phyloP scores from a whole-genome alignment of 495 filamentous ascomycete species.

The Evernia prunastri region DNA sequence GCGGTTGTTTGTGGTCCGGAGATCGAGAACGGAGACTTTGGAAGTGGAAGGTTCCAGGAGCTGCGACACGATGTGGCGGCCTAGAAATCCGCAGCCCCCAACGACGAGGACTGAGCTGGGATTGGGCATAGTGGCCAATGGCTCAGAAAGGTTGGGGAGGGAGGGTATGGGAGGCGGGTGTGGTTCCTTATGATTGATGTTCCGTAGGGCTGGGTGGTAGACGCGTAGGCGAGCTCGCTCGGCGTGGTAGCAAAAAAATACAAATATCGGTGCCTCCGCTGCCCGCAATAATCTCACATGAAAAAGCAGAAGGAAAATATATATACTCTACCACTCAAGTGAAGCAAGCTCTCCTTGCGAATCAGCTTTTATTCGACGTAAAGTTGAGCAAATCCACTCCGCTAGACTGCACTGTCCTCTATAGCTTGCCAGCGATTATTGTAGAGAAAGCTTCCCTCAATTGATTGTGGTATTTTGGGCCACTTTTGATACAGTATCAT shows the following conservation, averaged over 20 bases:
- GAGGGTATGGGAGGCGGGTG: too few relatives aligned
- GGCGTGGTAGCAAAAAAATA: too few relatives aligned
- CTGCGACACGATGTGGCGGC: constrained; percentile 54
- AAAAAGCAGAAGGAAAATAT: too few relatives aligned
- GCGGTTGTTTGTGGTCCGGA: constrained; percentile 69
- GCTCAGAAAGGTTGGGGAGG: background rate
- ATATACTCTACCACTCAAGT: background rate
- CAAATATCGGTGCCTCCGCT: too few relatives aligned
- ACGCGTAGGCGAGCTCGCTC: background rate
- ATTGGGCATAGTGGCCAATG: constrained; percentile 1
- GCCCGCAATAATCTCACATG: too few relatives aligned
- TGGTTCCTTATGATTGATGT: background rate
- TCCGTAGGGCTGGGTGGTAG: background rate
- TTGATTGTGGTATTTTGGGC: background rate
- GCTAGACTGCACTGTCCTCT: too few relatives aligned
- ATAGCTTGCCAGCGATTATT: background rate
- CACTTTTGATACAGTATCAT: background rate
- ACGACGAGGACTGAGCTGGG: constrained; percentile 43
- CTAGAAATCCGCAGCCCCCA: constrained; percentile 54
- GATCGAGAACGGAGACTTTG: constrained; percentile 76
- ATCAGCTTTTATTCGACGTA: too few relatives aligned
- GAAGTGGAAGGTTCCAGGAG: constrained; percentile 49
- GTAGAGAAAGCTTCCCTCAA: background rate
- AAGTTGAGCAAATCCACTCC: background rate
- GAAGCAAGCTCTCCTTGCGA: background rate